phyloP scores from a whole-genome alignment of 108 stramenopile species.

The Skeletonema grethae region DNA sequence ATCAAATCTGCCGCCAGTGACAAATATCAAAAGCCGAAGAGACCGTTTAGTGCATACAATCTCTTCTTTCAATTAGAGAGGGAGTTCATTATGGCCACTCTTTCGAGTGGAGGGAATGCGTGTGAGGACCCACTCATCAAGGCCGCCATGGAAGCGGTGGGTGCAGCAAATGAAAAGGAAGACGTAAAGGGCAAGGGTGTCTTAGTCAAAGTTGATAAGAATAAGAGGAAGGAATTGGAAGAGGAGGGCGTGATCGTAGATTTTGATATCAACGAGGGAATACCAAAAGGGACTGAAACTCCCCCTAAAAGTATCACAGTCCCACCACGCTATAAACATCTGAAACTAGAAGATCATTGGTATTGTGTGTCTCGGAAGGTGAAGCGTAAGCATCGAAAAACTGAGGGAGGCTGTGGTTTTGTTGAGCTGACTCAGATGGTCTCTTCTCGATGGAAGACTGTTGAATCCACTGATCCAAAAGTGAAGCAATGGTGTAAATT shows the following conservation, averaged over 20 bases:
- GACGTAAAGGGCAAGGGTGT: neutral
- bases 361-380: constrained; percentile 27
- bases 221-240: neutral
- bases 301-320: neutral
- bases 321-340: constrained; percentile 31
- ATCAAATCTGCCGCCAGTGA: neutral
- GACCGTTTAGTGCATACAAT: constrained; percentile 49
- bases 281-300: neutral
- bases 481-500: constrained; percentile 31
- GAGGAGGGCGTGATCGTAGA: neutral
- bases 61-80: constrained; percentile 51
- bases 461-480: constrained; percentile 26
- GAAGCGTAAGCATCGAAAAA: constrained; percentile 47
- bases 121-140: neutral
- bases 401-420: constrained; percentile 39
- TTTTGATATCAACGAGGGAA: neutral
- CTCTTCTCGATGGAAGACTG: constrained; percentile 31
- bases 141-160: neutral
- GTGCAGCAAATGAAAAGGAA: neutral
- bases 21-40: constrained; percentile 33
- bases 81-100: constrained; percentile 31
- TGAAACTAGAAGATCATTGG: constrained; percentile 40
- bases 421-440: constrained; percentile 50
- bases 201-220: neutral
- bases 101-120: neutral